Evolutionary conservation across 2,329 filamentous ascomycete species (phyloP).

Genomic region (Dothideomycetes sp.): DNA sequence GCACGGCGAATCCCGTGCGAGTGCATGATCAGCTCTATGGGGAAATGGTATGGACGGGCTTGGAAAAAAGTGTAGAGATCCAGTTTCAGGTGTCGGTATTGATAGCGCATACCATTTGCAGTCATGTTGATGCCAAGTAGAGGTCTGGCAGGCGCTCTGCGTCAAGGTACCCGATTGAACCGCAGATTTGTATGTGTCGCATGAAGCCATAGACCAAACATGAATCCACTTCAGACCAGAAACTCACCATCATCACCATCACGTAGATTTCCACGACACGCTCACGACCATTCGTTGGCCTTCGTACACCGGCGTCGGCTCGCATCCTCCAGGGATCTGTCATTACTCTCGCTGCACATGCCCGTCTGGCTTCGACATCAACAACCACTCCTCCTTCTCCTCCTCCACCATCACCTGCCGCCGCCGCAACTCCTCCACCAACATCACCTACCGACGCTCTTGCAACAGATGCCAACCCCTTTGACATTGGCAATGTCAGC

Average conservation of each 20-base stretch:
- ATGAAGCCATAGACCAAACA: not conserved
- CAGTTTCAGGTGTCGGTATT: not conserved
- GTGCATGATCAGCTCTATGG: not conserved
- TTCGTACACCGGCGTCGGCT: not conserved
- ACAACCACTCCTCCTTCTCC: not conserved
- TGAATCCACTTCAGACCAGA: not conserved
- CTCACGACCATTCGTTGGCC: slow-evolving; percentile 1
- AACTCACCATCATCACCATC: slow-evolving; percentile 3
- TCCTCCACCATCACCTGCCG: not conserved
- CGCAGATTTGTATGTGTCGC: slow-evolving; percentile 12
- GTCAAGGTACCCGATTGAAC: slow-evolving; percentile 7
- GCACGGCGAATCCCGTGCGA: slow-evolving; percentile 3
- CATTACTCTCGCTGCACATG: slow-evolving; percentile 13
- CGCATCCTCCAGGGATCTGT: slow-evolving; percentile 3
- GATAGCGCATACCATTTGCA: not conserved
- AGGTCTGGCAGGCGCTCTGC: slow-evolving; percentile 10
- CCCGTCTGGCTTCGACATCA: slow-evolving; percentile 14
- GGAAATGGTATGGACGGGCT: not conserved
- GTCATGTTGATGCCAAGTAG: slow-evolving; percentile 15
- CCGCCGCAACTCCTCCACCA: slow-evolving; percentile 8
- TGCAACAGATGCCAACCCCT: slow-evolving; percentile 2
- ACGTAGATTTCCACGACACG: slow-evolving; percentile 7
- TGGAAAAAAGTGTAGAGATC: slow-evolving; percentile 10
- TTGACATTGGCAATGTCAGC: slow-evolving; percentile 3
- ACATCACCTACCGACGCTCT: slow-evolving; percentile 6